phyloP scores from a whole-genome alignment of 257 asterid species.

The Henckelia pumila region DNA sequence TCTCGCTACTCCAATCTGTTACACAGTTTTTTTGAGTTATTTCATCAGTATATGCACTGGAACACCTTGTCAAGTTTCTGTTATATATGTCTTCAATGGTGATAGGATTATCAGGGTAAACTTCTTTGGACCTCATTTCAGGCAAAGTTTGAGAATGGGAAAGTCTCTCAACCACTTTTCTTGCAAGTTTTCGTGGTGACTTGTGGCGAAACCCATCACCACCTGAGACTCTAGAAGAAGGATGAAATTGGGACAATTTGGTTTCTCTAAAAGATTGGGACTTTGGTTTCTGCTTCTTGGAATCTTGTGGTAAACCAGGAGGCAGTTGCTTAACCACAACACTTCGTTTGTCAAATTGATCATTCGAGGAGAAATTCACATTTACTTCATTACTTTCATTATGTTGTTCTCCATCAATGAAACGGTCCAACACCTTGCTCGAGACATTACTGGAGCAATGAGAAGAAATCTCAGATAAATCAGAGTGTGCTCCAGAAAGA shows the following conservation, averaged over 20 bases:
- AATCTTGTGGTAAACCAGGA: constrained; percentile 47
- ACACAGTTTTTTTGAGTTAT: constrained; percentile 36
- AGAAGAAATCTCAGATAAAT: constrained; percentile 74
- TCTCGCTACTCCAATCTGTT: constrained; percentile 40
- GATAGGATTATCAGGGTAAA: constrained; percentile 62
- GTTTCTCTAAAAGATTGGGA: constrained; percentile 74
- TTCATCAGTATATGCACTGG: constrained; percentile 51
- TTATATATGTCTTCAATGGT: constrained; percentile 83
- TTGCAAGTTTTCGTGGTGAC: constrained; percentile 84
- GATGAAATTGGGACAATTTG: constrained; percentile 42
- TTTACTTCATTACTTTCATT: constrained; percentile 40
- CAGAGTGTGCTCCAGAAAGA: constrained; percentile 42
- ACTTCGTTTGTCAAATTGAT: constrained; percentile 45
- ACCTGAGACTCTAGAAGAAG: constrained; percentile 46
- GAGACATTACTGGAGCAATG: constrained; percentile 79
- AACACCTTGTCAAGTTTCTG: constrained; percentile 43
- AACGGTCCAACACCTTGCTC: constrained; percentile 76
- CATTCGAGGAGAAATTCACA: constrained; percentile 34
- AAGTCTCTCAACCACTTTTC: constrained; percentile 89
- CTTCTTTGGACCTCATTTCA: constrained; percentile 51
- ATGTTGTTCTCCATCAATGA: constrained; percentile 88
- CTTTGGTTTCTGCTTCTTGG: constrained; percentile 69
- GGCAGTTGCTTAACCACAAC: constrained; percentile 51
- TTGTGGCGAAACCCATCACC: constrained; percentile 55
- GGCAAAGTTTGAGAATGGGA: constrained; percentile 61